phyloP scores from a whole-genome alignment of 371 early-diverging fungal species.

The Zopfochytrium polystomum region DNA sequence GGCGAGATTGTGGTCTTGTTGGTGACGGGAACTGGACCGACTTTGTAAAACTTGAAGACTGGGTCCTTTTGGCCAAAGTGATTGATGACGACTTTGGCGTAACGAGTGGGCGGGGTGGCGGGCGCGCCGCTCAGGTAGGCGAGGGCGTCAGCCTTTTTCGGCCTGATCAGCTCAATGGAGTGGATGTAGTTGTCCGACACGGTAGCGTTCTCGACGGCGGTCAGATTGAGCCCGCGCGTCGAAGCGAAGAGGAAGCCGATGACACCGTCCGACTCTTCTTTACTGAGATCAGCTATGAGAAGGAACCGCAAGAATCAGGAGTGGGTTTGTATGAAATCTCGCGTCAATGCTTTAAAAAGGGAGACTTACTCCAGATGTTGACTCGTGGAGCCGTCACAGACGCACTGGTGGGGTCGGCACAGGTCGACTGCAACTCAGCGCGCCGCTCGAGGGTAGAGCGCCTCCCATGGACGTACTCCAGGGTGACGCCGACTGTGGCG shows the following conservation, averaged over 20 bases:
- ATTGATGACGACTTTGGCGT: slow-evolving; percentile 16
- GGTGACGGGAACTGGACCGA: slow-evolving; percentile 6
- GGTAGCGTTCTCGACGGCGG: slow-evolving; percentile 9
- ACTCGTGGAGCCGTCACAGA: not conserved
- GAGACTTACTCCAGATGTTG: slow-evolving; percentile 11
- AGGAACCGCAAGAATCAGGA: not conserved
- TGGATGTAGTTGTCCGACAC: slow-evolving; percentile 16
- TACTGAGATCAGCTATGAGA: not conserved
- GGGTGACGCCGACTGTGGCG: too few species aligned
- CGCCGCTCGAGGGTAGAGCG: too few species aligned
- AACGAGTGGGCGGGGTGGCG: not conserved
- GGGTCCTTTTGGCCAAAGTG: slow-evolving; percentile 4
- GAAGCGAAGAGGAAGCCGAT: slow-evolving; percentile 4
- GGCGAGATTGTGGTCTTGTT: not conserved
- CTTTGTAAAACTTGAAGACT: slow-evolving; percentile 6
- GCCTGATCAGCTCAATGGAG: slow-evolving; percentile 14
- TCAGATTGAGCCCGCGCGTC: slow-evolving; percentile 8
- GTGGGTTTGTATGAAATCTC: not conserved
- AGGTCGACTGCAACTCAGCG: too few species aligned
- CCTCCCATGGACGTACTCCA: too few species aligned
- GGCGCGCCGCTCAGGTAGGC: slow-evolving; percentile 4
- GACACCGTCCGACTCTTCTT: slow-evolving; percentile 3
- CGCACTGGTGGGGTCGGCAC: not conserved
- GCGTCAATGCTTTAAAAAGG: not conserved
- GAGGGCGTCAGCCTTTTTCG: slow-evolving; percentile 13